These are phyloP conservation scores for Grosmannia penicillata DNA, from an alignment of 2,329 filamentous ascomycete genomes.

Conservation along the genomic window DNA sequence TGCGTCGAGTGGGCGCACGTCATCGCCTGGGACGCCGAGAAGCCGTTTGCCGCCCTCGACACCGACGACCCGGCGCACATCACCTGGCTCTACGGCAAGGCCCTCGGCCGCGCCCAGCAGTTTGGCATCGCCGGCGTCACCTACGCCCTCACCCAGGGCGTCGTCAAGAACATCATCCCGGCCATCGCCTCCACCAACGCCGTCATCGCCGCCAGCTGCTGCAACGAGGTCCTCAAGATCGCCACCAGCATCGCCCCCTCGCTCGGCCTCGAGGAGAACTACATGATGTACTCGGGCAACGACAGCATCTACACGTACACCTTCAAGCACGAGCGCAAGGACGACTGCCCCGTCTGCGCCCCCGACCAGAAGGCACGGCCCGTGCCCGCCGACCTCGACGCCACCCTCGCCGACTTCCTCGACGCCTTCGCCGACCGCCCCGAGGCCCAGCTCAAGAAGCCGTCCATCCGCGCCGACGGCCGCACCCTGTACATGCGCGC, in stretches of 20 bases:
- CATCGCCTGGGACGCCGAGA: slow-evolving; percentile 86
- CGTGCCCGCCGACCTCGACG: slow-evolving; percentile 49
- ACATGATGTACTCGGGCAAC: slow-evolving; percentile 99
- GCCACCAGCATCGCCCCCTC: slow-evolving; percentile 69
- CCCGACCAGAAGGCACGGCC: slow-evolving; percentile 61
- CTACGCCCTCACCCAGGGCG: slow-evolving; percentile 89
- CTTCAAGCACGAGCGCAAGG: slow-evolving; percentile 86
- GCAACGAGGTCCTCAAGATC: slow-evolving; percentile 94
- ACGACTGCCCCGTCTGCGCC: slow-evolving; percentile 79
- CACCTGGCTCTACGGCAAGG: slow-evolving; percentile 86
- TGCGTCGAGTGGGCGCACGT: slow-evolving; percentile 98
- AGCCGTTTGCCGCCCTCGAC: slow-evolving; percentile 72
- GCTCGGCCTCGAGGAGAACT: slow-evolving; percentile 68
- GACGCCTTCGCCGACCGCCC: slow-evolving; percentile 70
- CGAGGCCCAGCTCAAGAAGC: slow-evolving; percentile 87
- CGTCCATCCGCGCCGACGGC: slow-evolving; percentile 62
- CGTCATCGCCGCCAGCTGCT: slow-evolving; percentile 88
- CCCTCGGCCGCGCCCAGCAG: slow-evolving; percentile 64
- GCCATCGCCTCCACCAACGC: slow-evolving; percentile 97
- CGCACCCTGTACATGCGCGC: slow-evolving; percentile 86
- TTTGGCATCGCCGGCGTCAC: slow-evolving; percentile 89
- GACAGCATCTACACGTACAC: slow-evolving; percentile 95
- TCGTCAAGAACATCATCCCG: slow-evolving; percentile 98
- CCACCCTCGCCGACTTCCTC: slow-evolving; percentile 71
- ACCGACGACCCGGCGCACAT: slow-evolving; percentile 96